Base-by-base conservation (phyloP, 805 yeast genomes). In the Barnettozyma siamensis region DNA sequence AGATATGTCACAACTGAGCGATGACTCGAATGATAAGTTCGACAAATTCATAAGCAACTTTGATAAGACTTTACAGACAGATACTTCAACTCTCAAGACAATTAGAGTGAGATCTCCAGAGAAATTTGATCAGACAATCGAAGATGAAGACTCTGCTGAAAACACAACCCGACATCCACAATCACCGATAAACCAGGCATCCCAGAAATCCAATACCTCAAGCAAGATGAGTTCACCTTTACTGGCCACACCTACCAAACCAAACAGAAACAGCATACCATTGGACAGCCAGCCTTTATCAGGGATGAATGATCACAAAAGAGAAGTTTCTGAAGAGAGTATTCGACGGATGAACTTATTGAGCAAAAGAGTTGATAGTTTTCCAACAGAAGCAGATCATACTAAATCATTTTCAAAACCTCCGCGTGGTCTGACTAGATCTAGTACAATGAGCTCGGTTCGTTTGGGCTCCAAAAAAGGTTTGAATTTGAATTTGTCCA, bases 21-120 rank as follows among this genome's bases (percentile, higher is more conserved):
- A 32, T 19, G 44, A 41, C 21, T 27, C 41, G 16, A 23, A 31
- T 30, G 52, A 55, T 40, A 58, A 59, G 42, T 64, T 65, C 40
- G 70, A 66, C 43, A 53, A 53, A 44, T 66, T 66, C 45, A 63
- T 66, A 17, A 58, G 59, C 40, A 57, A 59, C 32, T 56, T 62
- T 13, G 71, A 66, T 38, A 46, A 50, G 40, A 53, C 50, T 20
- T 39, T 64, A 29, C 45, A 62, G 31, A 54, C 63, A 13, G 71
- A 66, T 42, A 66, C 70, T 3, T 60, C 67, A 19, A 54, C 64
- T 2, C 43, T 58, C 35, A 50, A 45, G 21, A 54, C 58, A 1
- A 47, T 57, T 37, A 33, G 54, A 41, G 40, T 31, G 15, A 33
- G 18, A 18, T n/a, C 35, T 9, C 12, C 30, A 5, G 29, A 13